Conservation (phyloP, 2,329 filamentous ascomycete genomes). For the Pyricularia grisea region DNA sequence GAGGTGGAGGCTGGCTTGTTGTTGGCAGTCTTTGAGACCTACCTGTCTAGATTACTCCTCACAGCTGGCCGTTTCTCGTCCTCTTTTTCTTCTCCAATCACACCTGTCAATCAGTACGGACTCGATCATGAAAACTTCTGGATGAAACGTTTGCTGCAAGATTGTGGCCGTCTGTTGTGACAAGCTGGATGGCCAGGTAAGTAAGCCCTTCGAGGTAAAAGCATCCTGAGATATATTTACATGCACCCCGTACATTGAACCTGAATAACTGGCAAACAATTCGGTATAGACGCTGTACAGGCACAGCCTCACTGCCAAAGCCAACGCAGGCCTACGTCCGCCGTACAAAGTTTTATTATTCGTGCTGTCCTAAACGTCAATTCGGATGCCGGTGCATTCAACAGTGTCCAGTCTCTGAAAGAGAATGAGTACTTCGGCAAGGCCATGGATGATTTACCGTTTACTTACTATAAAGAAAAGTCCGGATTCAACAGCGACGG, state of each 20-base stretch:
- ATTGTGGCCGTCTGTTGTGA: neutral
- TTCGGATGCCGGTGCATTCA: neutral
- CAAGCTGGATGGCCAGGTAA: neutral
- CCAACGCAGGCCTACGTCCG: neutral
- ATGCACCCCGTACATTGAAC: neutral
- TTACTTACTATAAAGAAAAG: neutral
- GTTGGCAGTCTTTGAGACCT: too few species aligned
- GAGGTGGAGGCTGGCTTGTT: neutral
- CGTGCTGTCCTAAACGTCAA: neutral
- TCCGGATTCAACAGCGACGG: neutral
- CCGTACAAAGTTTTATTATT: neutral
- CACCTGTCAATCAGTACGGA: neutral
- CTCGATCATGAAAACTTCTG: neutral
- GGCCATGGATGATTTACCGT: neutral
- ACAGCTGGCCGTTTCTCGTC: neutral
- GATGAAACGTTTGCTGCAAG: neutral
- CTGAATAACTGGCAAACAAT: neutral
- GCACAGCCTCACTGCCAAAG: neutral
- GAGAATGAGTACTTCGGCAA: neutral
- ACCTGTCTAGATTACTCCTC: too few species aligned
- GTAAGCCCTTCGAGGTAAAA: neutral
- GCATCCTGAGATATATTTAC: neutral
- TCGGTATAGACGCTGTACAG: neutral
- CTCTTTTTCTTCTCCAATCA: neutral
- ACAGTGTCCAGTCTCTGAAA: neutral